phyloP scores from a whole-genome alignment of 2,329 filamentous ascomycete genomes.

The Aspergillus sp. region DNA sequence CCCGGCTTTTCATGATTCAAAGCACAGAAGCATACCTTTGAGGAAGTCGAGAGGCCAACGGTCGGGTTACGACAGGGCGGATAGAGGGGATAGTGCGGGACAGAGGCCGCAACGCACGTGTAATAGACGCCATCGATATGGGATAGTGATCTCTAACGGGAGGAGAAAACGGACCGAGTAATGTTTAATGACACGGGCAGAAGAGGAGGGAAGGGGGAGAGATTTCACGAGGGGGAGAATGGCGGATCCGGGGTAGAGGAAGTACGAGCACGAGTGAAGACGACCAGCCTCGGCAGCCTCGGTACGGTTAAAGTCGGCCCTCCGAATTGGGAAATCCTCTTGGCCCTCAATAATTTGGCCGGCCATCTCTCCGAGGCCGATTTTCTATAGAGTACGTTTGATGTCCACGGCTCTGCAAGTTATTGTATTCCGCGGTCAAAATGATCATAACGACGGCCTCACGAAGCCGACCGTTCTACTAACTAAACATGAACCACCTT shows the following conservation, averaged over 20 bases:
- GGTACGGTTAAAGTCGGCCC: conserved; percentile 6
- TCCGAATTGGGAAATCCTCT: neutral
- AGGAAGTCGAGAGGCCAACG: conserved; percentile 37
- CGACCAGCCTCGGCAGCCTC: conserved; percentile 9
- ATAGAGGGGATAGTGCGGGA: conserved; percentile 40
- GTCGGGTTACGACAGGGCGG: conserved; percentile 40
- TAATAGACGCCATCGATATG: conserved; percentile 49
- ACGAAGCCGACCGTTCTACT: no score
- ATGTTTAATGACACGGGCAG: neutral
- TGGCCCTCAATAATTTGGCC: neutral
- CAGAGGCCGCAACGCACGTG: conserved; percentile 47
- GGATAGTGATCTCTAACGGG: neutral
- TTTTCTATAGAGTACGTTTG: no score
- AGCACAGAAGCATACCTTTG: conserved; percentile 39
- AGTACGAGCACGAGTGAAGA: conserved; percentile 4
- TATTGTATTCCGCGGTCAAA: no score
- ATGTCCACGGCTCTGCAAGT: no score
- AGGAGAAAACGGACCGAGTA: neutral
- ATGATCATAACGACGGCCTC: no score
- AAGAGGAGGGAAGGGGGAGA: neutral
- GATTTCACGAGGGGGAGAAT: neutral
- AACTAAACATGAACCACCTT: conserved; percentile 25
- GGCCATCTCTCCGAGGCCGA: neutral
- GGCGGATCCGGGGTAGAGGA: neutral
- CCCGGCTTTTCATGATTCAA: neutral